A percentile compares a stretch with the other conserved stretches of the same genome.
These are phyloP conservation scores for Trichoderma koningiopsis DNA, from an alignment of 2,329 filamentous ascomycete species.

Conservation along the genomic window DNA sequence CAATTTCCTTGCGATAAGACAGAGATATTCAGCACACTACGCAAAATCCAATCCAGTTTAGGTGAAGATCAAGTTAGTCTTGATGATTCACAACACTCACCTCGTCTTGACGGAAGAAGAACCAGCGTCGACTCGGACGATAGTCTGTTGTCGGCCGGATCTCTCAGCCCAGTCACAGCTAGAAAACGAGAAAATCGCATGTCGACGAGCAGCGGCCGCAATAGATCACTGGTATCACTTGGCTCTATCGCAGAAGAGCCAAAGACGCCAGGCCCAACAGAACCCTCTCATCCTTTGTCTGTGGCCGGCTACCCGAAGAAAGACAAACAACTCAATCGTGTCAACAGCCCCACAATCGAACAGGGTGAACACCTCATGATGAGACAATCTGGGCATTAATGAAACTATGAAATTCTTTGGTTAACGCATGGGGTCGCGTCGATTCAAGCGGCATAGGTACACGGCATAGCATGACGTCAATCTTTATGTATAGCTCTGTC, in stretches of 20 bases:
- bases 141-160: slow-evolving; percentile 38
- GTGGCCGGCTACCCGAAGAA: slow-evolving; percentile 21
- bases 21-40: slow-evolving; percentile 49
- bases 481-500: background rate
- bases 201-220: slow-evolving; percentile 41
- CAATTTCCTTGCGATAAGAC: slow-evolving; percentile 49
- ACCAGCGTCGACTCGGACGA: slow-evolving; percentile 46
- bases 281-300: slow-evolving; percentile 8
- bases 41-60: slow-evolving; percentile 49
- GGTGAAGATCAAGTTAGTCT: slow-evolving; percentile 44
- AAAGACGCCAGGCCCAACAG: slow-evolving; percentile 30
- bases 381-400: slow-evolving; percentile 26
- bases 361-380: slow-evolving; percentile 48
- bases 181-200: slow-evolving; percentile 39
- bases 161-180: slow-evolving; percentile 39
- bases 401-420: background rate
- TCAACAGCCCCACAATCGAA: slow-evolving; percentile 37
- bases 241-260: slow-evolving; percentile 51
- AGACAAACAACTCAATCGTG: slow-evolving; percentile 26
- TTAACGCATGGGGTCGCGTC: slow-evolving; percentile 1
- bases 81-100: slow-evolving; percentile 41
- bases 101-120: slow-evolving; percentile 34
- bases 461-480: slow-evolving; percentile 6
- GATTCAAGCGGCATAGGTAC: background rate
- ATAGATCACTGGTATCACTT: slow-evolving; percentile 46